phyloP scores from a whole-genome alignment of 495 filamentous ascomycete genomes.

The Penicillium atrosanguineum region DNA sequence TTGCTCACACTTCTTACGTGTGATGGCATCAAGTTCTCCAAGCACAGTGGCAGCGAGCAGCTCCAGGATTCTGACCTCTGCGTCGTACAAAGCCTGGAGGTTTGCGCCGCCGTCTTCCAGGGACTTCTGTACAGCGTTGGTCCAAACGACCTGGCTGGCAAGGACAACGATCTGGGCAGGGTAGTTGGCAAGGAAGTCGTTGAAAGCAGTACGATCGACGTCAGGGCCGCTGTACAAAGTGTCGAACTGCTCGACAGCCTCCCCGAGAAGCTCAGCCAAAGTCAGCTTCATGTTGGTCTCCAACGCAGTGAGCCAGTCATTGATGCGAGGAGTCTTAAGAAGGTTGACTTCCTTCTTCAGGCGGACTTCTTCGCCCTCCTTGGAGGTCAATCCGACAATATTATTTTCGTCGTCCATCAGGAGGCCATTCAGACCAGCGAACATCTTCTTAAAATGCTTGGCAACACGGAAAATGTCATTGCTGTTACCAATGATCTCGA shows the following conservation, averaged over 20 bases:
- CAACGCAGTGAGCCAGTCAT: constrained; percentile 91
- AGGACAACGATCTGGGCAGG: constrained; percentile 95
- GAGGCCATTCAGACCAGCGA: constrained; percentile 87
- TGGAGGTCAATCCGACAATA: constrained; percentile 90
- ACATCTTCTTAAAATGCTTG: constrained; percentile 99
- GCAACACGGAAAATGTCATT: constrained; percentile 93
- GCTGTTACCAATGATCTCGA: constrained; percentile 99
- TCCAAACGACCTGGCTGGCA: constrained; percentile 95
- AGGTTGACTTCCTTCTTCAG: constrained; percentile 89
- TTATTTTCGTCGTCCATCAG: constrained; percentile 85
- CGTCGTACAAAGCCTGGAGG: constrained; percentile 67
- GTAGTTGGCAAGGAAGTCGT: constrained; percentile 72
- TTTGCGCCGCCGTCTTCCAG: constrained; percentile 64
- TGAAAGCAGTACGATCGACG: constrained; percentile 66
- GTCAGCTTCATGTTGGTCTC: constrained; percentile 93
- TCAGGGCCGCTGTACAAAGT: constrained; percentile 64
- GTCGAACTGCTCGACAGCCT: constrained; percentile 72
- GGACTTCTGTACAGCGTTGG: constrained; percentile 72
- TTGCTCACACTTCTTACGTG: constrained; percentile 95
- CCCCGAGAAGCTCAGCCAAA: constrained; percentile 82
- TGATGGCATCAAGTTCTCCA: constrained; percentile 79
- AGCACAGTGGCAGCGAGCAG: constrained; percentile 86
- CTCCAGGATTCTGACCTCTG: constrained; percentile 75
- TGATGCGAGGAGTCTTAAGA: constrained; percentile 89
- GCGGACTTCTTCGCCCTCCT: constrained; percentile 87